Conservation (phyloP, 192 early-diverging fungal species). For the Lunasporangiospora selenospora region DNA sequence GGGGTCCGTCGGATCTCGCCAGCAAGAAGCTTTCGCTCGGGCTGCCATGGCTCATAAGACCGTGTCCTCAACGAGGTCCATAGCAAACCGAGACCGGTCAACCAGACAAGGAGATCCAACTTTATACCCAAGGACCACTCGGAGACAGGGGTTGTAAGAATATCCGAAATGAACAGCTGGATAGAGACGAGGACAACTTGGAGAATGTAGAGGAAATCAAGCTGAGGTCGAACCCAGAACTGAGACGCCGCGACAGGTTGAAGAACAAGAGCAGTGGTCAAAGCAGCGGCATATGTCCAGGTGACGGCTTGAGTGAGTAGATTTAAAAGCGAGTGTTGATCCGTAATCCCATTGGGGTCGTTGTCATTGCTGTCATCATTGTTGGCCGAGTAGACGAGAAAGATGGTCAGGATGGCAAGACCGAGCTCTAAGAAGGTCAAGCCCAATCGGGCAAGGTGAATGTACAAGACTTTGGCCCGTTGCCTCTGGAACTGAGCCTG, state of each 20-base stretch:
- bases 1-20: constrained; percentile 29
- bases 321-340: not conserved
- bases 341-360: too few species aligned
- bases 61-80: constrained; percentile 24
- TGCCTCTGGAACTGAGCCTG: constrained; percentile 33
- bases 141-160: not conserved
- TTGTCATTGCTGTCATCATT: not conserved
- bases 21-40: not conserved
- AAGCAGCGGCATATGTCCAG: constrained; percentile 22
- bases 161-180: constrained; percentile 14
- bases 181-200: not conserved
- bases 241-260: constrained; percentile 14
- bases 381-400: constrained; percentile 7
- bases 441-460: constrained; percentile 37
- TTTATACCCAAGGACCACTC: constrained; percentile 31
- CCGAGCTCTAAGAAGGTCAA: constrained; percentile 29
- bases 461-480: constrained; percentile 20
- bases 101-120: constrained; percentile 11
- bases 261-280: constrained; percentile 14
- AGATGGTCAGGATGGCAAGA: constrained; percentile 20
- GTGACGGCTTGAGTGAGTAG: constrained; percentile 7
- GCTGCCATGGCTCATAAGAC: constrained; percentile 3
- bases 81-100: constrained; percentile 10
- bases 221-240: constrained; percentile 42
- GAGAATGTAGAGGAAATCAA: constrained; percentile 36